Evolutionary conservation across 257 asterid species (phyloP), one percentile per base, ranked within the genome.

Genomic region (Solanum virginianum): DNA sequence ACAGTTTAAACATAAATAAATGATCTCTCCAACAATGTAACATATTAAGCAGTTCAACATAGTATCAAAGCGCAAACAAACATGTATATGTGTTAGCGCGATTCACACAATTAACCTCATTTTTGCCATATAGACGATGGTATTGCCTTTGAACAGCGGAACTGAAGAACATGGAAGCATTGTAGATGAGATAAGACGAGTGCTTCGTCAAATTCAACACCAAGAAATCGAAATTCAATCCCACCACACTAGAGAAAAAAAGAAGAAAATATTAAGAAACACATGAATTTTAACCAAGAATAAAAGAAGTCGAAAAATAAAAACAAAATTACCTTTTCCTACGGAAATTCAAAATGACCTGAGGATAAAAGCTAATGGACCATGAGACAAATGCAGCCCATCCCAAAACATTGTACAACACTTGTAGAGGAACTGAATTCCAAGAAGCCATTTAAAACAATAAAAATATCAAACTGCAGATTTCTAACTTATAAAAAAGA

Each of bases 321-420:
- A 11, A 12, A 17, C 5, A 26, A n/a, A 70, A 68, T 68, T 17
- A 96, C 99, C 99, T 96, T 90, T 94, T 94, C 70, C 98, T 86
- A 2, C 86, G 92, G 87, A 93, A 96, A 91, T 96, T 96, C 86
- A 96, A 69, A 71, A 92, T 84, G 10, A 90, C 92, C 83, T 96
- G 99, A 41, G 98, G 99, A 88, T 96, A 96, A 92, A 94, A 96
- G 85, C 99, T 93, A 90, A 96, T 87, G 62, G 99, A 94, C 99
- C 99, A 96, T 6, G 98, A 91, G 8, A 85, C 68, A 47, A 96
- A 96, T 3, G 99, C 97, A 70, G 92, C 49, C 99, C 99, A 96
- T 17, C 99, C 99, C 80, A 93, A 79, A 71, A 93, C 90, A 70
- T 87, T 91, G 92, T 93, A 93, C 72, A 94, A 51, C 14, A 96